Base-by-base conservation (phyloP, 257 asterid species). In the Parsonsia alboflavescens region DNA sequence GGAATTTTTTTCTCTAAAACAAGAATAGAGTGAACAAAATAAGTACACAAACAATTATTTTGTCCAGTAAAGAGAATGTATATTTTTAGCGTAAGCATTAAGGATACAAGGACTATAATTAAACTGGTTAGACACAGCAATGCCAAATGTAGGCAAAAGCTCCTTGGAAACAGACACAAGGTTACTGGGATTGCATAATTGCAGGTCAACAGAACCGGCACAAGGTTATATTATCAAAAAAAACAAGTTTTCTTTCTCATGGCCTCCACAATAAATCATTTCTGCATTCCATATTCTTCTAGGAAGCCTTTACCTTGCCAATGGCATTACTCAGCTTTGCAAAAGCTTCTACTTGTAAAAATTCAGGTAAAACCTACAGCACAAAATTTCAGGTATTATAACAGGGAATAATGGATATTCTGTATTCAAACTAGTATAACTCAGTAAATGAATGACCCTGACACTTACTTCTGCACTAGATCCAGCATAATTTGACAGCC, bases 281-380 rank as follows among this genome's bases (percentile, higher is more conserved):
- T 30, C 5, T 24, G 22, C 21, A 68, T 4, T 16, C 12, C 12
- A 10, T 12, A 63, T 58, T 6, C 22, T 21, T 70, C n/a, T 24
- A 10, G 39, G 16, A 56, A 12, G 4, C 33, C 61, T 9, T 71
- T 87, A 95, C 99, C 99, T 95, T 86, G 83, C 89, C 96, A 39
- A 95, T 92, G 83, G 97, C 89, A 81, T 71, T 86, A 82, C 90
- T 95, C 81, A 95, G 88, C 83, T 95, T 95, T 61, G 92, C 84
- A 83, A 95, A 95, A 76, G 99, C 99, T 88, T 95, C 99, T 58
- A 92, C 98, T 88, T 93, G 99, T 79, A 90, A 95, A 85, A 92
- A 91, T 80, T 89, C 96, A 50, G 98, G 97, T 71, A 95, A 84
- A 71, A 95, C 99, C 99, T 95, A 93, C 87, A 84, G 81, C 72